Percentiles rank a stretch among this genome's conserved stretches.
Conservation (phyloP, 768 basidiomycete species). For the Cystofilobasidium bisporidii region DNA sequence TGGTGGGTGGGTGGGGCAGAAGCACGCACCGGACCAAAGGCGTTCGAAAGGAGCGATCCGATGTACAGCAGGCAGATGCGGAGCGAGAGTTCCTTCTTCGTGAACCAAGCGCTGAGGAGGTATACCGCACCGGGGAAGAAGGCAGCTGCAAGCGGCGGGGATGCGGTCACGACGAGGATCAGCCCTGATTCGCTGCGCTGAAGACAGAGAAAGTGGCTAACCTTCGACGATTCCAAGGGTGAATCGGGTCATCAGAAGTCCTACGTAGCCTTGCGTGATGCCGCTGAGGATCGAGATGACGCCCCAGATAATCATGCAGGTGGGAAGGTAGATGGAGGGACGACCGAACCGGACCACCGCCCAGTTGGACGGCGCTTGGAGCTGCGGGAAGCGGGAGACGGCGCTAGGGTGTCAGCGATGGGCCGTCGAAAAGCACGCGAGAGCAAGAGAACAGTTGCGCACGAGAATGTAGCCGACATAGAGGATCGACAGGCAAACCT, state of each 20-base stretch:
- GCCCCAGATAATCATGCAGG: conserved; percentile 56
- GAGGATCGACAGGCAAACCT: too few relatives aligned
- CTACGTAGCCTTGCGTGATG: conserved; percentile 48
- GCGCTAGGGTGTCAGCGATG: neutral
- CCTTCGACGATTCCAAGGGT: too few relatives aligned
- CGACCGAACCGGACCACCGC: conserved; percentile 40
- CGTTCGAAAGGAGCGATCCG: conserved; percentile 68
- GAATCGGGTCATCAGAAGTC: conserved; percentile 51
- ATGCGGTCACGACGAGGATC: conserved; percentile 63
- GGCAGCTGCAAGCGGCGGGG: conserved; percentile 51
- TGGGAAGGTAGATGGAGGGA: conserved; percentile 55
- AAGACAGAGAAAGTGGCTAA: too few relatives aligned
- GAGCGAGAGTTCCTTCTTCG: conserved; percentile 51
- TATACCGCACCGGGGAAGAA: conserved; percentile 42
- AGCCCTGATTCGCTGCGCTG: too few relatives aligned
- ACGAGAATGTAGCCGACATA: conserved; percentile 30
- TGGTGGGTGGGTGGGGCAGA: neutral
- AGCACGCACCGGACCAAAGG: conserved; percentile 52
- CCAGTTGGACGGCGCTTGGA: conserved; percentile 37
- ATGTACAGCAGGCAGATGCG: conserved; percentile 54
- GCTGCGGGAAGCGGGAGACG: conserved; percentile 24
- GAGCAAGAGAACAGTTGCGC: neutral
- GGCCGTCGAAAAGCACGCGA: too few relatives aligned
- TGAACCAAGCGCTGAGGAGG: conserved; percentile 64
- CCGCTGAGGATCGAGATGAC: conserved; percentile 55